These are phyloP conservation scores for Acanthamoeba healyi DNA, from an alignment of 208 protist species.

Conservation along the genomic window DNA sequence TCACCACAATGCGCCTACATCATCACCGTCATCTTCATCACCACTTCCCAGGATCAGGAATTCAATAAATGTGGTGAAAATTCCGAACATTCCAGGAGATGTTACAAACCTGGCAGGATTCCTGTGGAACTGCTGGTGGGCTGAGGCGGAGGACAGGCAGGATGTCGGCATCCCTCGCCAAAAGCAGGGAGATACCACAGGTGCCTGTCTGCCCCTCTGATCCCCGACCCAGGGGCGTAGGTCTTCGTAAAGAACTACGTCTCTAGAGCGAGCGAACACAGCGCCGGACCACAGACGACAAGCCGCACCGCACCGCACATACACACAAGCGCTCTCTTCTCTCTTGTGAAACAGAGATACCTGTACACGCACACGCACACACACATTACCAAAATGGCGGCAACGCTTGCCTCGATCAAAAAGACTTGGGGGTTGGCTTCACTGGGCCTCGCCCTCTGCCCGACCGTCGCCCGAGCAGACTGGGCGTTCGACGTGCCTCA, in stretches of 20 bases:
- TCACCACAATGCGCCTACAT: too few species aligned
- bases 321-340: too few species aligned
- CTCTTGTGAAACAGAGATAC: background rate
- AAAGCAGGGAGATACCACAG: background rate
- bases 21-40: too few species aligned
- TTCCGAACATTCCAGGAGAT: background rate
- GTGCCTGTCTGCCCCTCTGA: too few species aligned
- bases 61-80: too few species aligned
- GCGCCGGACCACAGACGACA: too few species aligned
- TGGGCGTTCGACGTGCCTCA: constrained; percentile 21
- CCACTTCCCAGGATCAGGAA: too few species aligned
- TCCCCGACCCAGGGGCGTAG: too few species aligned
- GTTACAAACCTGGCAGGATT: background rate
- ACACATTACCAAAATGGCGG: background rate
- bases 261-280: too few species aligned
- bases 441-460: background rate
- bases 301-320: too few species aligned
- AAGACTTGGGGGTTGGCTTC: background rate
- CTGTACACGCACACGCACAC: background rate
- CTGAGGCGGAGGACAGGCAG: background rate
- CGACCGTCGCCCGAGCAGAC: background rate
- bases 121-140: background rate
- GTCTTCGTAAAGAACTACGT: too few species aligned
- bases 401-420: background rate
- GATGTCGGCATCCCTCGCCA: background rate